Conservation (phyloP, 1,284 basidiomycete genomes). For the Anthracocystis walkeri region DNA sequence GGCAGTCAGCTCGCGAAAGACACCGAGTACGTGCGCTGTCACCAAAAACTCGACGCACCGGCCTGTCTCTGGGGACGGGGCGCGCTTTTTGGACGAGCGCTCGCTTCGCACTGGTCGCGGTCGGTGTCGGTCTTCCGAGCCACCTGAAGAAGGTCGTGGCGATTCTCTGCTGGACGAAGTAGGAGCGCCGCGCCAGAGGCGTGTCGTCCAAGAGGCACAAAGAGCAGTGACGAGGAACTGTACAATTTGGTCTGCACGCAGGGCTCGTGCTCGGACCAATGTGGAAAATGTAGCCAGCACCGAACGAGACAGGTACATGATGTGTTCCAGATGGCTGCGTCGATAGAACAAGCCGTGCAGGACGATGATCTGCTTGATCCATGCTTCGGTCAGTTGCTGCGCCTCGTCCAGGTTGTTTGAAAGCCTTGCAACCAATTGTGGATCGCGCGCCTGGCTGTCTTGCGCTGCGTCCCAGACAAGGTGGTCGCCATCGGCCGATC, state of each 20-base stretch:
- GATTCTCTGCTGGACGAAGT: conserved; percentile 20
- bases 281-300: conserved; percentile 49
- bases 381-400: conserved; percentile 27
- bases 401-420: conserved; percentile 26
- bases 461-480: conserved; percentile 31
- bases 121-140: conserved; percentile 43
- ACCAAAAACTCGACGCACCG: conserved; percentile 76
- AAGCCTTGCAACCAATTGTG: conserved; percentile 27
- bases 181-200: conserved; percentile 53
- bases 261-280: conserved; percentile 36
- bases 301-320: conserved; percentile 53
- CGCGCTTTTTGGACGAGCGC: conserved; percentile 62
- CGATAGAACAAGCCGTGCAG: conserved; percentile 61
- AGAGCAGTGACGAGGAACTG: conserved; percentile 60
- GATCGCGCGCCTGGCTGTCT: conserved; percentile 28
- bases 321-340: conserved; percentile 45
- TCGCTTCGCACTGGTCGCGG: conserved; percentile 74
- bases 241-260: conserved; percentile 61
- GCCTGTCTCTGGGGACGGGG: conserved; percentile 36
- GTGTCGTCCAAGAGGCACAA: conserved; percentile 58
- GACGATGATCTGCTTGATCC: conserved; percentile 50
- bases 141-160: conserved; percentile 27
- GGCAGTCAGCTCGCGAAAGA: conserved; percentile 78
- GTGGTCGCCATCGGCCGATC: conserved; percentile 17
- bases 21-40: conserved; percentile 79